phyloP scores from a whole-genome alignment of 164 flowering plant species.

The Cinnamomum chago region DNA sequence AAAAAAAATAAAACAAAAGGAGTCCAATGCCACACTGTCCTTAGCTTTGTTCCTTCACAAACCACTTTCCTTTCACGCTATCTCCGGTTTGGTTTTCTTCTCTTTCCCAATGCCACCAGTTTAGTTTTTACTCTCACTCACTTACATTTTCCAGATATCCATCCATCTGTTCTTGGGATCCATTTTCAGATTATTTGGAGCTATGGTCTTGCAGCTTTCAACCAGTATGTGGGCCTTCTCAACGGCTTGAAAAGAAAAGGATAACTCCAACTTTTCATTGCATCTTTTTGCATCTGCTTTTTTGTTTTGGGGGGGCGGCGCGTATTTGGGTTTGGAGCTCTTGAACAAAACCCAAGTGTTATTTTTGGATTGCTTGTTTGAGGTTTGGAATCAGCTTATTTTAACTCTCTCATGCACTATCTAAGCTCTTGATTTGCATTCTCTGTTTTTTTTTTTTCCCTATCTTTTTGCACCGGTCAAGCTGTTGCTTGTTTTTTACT shows the following conservation, averaged over 20 bases:
- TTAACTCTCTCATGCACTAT: not conserved
- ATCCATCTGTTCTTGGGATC: not conserved
- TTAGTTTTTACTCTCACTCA: not conserved
- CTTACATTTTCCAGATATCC: not conserved
- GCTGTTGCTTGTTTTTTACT: not conserved
- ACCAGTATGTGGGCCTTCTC: not conserved
- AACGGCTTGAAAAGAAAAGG: not conserved
- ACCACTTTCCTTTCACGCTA: not conserved
- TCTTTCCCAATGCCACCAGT: not conserved
- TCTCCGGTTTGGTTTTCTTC: not conserved
- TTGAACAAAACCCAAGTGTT: not conserved
- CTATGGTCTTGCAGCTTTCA: not conserved
- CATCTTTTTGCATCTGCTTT: not conserved
- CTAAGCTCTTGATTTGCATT: not conserved
- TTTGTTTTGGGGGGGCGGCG: not conserved
- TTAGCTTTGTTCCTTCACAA: conserved; percentile 2
- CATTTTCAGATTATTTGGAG: not conserved
- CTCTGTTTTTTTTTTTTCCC: not conserved
- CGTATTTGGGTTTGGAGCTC: no score
- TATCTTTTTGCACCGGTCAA: not conserved
- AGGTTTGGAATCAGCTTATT: not conserved
- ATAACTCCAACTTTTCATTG: not conserved
- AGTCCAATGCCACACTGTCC: not conserved
- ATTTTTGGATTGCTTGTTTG: not conserved
- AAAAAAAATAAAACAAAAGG: no score